Evolutionary conservation across 2,329 filamentous ascomycete genomes (phyloP).

Genomic region (Colletotrichum chlorophyti): DNA sequence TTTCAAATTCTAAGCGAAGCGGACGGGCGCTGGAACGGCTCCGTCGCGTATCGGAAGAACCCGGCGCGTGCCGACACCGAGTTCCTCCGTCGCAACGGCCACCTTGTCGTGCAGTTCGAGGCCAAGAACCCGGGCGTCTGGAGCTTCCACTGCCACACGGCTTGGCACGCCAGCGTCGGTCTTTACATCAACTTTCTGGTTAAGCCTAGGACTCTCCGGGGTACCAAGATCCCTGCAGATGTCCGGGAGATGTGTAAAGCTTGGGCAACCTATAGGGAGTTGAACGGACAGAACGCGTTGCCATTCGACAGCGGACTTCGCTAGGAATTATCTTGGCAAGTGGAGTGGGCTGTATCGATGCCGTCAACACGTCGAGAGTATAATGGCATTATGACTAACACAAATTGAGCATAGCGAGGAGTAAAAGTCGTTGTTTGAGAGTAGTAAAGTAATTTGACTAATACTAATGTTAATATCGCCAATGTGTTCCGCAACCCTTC

Average conservation of each 20-base stretch:
- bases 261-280: slow-evolving; percentile 3
- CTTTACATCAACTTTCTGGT: slow-evolving; percentile 21
- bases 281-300: slow-evolving; percentile 1
- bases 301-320: slow-evolving; percentile 23
- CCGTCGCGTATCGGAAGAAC: slow-evolving; percentile 11
- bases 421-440: no score
- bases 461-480: no score
- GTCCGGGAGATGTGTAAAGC: slow-evolving; percentile 11
- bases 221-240: neutral
- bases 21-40: slow-evolving; percentile 36
- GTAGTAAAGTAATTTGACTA: no score
- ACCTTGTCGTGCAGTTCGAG: slow-evolving; percentile 53
- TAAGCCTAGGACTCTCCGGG: neutral
- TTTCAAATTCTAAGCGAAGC: slow-evolving; percentile 56
- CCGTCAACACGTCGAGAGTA: no score
- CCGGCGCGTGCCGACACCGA: slow-evolving; percentile 19
- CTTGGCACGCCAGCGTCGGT: slow-evolving; percentile 49
- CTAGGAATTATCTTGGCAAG: neutral
- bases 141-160: slow-evolving; percentile 56
- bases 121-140: slow-evolving; percentile 54
- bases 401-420: neutral
- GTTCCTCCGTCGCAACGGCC: slow-evolving; percentile 5
- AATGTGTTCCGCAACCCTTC: no score
- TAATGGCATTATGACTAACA: no score
- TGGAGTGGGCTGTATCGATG: no score